Base-by-base conservation (phyloP, 2,329 filamentous ascomycete species). In the Colletotrichum neosansevieriae region DNA sequence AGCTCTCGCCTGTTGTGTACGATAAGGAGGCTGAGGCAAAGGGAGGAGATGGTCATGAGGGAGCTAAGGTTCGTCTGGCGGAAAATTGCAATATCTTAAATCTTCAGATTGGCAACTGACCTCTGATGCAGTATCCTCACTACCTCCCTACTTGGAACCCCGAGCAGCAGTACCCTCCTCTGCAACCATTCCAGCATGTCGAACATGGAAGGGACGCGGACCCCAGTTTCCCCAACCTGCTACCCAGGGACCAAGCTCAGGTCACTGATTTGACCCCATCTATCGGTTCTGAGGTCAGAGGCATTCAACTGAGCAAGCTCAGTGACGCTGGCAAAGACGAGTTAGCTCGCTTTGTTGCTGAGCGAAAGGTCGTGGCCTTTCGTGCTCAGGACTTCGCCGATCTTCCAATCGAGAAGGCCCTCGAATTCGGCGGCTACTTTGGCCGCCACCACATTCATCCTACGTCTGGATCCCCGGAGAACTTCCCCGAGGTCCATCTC, bases 381-480 rank as follows among this genome's bases (percentile, higher is more conserved):
- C 86, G 89, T n/a, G 84, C 89, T 70, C 90, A 92, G 74, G 88
- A 92, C 73, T 86, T 88, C 70, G 85, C 84, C 36, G 81, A 89
- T 70, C 79, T 91, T 19, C 85, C 88, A 6, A 91, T 92, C 71
- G 79, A 86, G 53, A 82, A 90, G 56, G 89, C 88, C 3, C 81
- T 91, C 34, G 84, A 90, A n/a, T 87, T 88, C 70, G 89, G 86
- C 38, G 82, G 85, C 63, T 92, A 92, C 79, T 92, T 91, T 73
- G 90, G 91, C 36, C 86, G 89, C 17, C 88, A 89, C 69, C 90
- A 92, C 78, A 90, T 92, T 60, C 90, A 92, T 73, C 90, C 89
- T n/a, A 89, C 89, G n/a, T 90, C 86, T 4, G 90, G 90, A 6
- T 88, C 88, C 3, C 91, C 91, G 2, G 85, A 87, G 71, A 89